Conservation (phyloP, 352 stramenopile genomes). For the Elongisporangium anandrum region DNA sequence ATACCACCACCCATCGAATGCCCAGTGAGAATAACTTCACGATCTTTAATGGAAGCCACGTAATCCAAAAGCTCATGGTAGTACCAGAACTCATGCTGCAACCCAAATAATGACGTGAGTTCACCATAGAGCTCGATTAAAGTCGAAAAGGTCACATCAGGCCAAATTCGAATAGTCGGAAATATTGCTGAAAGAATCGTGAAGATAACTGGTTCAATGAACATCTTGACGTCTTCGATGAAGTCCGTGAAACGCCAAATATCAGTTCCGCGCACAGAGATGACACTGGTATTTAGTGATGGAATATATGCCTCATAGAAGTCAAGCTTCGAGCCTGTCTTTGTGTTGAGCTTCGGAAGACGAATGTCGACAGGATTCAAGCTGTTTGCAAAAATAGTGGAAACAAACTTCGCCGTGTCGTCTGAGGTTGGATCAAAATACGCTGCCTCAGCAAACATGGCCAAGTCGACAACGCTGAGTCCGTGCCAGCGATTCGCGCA, state of each 20-base stretch:
- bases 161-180: conserved; percentile 90
- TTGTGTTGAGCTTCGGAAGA: conserved; percentile 69
- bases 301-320: conserved; percentile 83
- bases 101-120: conserved; percentile 81
- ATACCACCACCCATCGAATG: conserved; percentile 89
- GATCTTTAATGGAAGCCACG: conserved; percentile 68
- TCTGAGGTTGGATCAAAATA: conserved; percentile 88
- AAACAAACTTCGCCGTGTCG: conserved; percentile 61
- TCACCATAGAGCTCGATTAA: conserved; percentile 86
- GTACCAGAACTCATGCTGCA: conserved; percentile 86
- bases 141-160: conserved; percentile 84
- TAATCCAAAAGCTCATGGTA: conserved; percentile 86
- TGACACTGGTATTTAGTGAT: conserved; percentile 78
- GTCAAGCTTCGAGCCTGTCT: conserved; percentile 79
- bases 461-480: conserved; percentile 76
- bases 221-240: conserved; percentile 91
- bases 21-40: conserved; percentile 81
- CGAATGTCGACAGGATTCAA: conserved; percentile 46
- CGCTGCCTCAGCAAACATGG: conserved; percentile 79
- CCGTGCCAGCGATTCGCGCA: conserved; percentile 75
- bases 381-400: conserved; percentile 51
- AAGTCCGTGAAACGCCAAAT: conserved; percentile 90
- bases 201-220: conserved; percentile 88
- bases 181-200: conserved; percentile 86
- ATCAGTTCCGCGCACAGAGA: conserved; percentile 85